Base-by-base conservation (phyloP, 192 early-diverging fungal genomes). In the Geranomyces michiganensis region DNA sequence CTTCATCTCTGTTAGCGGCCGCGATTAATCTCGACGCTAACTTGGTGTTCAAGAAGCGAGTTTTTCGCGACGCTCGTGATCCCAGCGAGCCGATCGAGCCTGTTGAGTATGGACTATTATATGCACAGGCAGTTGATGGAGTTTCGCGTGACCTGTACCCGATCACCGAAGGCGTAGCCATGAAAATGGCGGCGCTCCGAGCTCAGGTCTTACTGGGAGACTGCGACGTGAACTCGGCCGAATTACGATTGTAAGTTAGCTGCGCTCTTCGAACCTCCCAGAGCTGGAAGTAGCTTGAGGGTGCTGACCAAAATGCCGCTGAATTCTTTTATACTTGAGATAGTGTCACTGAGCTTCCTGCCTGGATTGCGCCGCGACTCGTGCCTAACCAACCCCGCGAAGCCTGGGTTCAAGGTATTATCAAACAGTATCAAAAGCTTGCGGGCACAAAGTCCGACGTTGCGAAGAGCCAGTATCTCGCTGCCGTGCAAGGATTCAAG, bases 161-260 rank as follows among this genome's bases (percentile, higher is more conserved):
- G n/a, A 74, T 86, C 26, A 72, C 77, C 27, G 74, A 75, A 27
- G 55, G 71, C 6, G 73, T 70, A 13, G 81, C 76, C 21, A 70
- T 79, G 36, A 70, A 86, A 71, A 44, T 86, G 26, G 84, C 84
- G 1, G 85, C 82, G 4, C 60, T 82, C 26, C 70, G 77, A 24
- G 81, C 81, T 0, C 84, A 86, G 29, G 71, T 79, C 9, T 29
- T 80, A 21, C 56, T 84, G n/a, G 85, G 84, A 3, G 79, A 86
- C 59, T 82, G 75, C 63, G 75, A 80, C 26, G 24, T 31, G 26
- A 36, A 29, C 15, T 51, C 77, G 22, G 71, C 70, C 8, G 56
- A 60, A 47, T 10, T 45, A 5, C 63, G 73, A 75, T 60, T 78
- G 83, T 84, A 64, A 69, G 71, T 72, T 5, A 14, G 27, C 15